Evolutionary conservation across 345 rosid species (phyloP), one percentile per base, ranked within the genome.

Genomic region (Psidium friedrichsthalianum): DNA sequence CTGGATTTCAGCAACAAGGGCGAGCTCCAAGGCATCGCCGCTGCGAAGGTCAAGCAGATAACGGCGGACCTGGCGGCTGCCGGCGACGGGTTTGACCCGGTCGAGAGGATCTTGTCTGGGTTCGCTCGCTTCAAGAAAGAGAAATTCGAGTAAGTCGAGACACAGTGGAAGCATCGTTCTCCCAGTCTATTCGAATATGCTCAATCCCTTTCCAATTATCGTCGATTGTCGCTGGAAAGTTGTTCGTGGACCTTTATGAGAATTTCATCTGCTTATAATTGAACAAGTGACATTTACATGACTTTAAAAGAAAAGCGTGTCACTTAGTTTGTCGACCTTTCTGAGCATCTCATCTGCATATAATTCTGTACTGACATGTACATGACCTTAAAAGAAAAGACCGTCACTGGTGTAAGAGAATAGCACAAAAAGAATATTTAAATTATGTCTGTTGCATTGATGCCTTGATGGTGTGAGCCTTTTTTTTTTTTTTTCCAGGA

Each of bases 11-110:
- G 99, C 27, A 91, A 90, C 85, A 94, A 91, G 86, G 57, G 91
- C 14, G 95, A 92, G 64, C 97, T 98, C 44, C 93, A 88, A 36
- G 88, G 90, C 83, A 86, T 93, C 82, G 99, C 98, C 83, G 99
- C 98, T 42, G 95, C 91, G 58, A 98, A 94, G 90, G 91, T 98
- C 85, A 94, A 91, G 85, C 93, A 91, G 91, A 47, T 98, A 86
- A 95, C 97, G 83, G 94, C 93, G 54, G 99, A 95, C 88, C 89
- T 98, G 54, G 89, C 89, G 88, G 93, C 90, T 11, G 86, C 92
- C 44, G 88, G 93, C 51, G 84, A 52, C 3, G 88, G 87, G 54
- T 89, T 90, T 27, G 91, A 95, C 89, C 93, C 99, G 54, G 88
- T 88, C 29, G 88, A 89, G 85, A 87, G 94, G 87, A 89, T 98